phyloP scores from a whole-genome alignment of 2,329 filamentous ascomycete genomes.

The Colletotrichum orchidophilum region DNA sequence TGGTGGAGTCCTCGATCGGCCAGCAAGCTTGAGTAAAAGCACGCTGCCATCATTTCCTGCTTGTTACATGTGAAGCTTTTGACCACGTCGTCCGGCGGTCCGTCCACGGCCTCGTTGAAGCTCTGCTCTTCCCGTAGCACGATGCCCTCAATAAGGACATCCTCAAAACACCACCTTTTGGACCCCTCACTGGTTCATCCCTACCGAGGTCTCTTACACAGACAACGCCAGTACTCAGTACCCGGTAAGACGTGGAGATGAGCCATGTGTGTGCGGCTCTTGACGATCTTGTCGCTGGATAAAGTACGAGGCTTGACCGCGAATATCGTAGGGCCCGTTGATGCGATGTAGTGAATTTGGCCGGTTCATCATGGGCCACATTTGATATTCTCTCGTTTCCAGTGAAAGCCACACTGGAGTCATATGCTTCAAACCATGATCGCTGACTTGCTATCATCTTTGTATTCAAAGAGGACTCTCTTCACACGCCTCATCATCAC shows the following conservation, averaged over 20 bases:
- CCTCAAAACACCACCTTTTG: background rate
- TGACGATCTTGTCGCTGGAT: too few relatives aligned
- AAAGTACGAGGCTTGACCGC: too few relatives aligned
- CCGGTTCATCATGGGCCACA: too few relatives aligned
- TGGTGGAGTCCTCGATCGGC: too few relatives aligned
- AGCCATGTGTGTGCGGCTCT: too few relatives aligned
- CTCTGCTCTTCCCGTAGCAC: slow-evolving; percentile 11
- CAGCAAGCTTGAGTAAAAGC: background rate
- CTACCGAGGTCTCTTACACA: background rate
- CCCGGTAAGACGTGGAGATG: too few relatives aligned
- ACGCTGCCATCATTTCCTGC: background rate
- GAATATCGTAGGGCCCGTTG: too few relatives aligned
- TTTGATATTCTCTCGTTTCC: too few relatives aligned
- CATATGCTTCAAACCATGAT: background rate
- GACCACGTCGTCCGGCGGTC: background rate
- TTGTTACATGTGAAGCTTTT: background rate
- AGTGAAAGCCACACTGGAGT: too few relatives aligned
- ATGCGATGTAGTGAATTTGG: too few relatives aligned
- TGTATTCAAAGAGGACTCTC: background rate
- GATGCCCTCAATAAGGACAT: slow-evolving; percentile 21
- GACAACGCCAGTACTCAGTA: background rate
- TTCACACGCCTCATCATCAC: too few relatives aligned
- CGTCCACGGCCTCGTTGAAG: background rate
- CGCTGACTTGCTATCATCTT: background rate
- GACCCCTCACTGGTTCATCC: background rate